Conservation (phyloP, 108 stramenopile species). For the Aurantiochytrium sp. region DNA sequence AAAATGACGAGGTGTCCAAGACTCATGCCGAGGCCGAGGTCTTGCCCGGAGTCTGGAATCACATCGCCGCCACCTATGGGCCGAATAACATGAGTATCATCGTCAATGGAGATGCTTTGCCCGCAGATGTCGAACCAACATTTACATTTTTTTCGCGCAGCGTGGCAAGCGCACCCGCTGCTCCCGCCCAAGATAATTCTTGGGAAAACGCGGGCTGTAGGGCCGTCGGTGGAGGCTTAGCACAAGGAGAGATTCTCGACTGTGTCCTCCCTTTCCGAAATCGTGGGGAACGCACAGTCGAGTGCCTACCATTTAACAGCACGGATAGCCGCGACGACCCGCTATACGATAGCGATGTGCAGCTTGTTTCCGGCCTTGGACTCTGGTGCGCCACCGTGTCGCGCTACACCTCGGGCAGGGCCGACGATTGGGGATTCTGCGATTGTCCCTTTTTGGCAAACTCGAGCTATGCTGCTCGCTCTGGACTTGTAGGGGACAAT, state of each 20-base stretch:
- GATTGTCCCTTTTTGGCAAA: neutral
- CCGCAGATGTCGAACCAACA: neutral
- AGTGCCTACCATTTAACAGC: neutral
- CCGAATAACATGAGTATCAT: neutral
- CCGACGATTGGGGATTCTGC: neutral
- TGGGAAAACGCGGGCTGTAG: neutral
- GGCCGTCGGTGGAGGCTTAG: neutral
- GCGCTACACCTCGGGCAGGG: neutral
- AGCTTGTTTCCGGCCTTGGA: neutral
- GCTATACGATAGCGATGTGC: neutral
- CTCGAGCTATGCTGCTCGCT: neutral
- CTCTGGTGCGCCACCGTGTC: neutral
- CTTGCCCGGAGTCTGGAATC: neutral
- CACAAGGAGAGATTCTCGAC: neutral
- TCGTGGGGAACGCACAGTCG: neutral
- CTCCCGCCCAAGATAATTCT: neutral
- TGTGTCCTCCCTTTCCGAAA: neutral
- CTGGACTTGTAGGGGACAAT: neutral
- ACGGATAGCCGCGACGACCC: neutral
- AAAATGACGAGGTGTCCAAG: neutral
- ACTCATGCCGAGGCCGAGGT: neutral
- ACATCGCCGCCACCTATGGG: neutral
- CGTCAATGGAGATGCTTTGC: neutral
- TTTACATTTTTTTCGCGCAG: neutral
- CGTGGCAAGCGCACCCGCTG: neutral